Conservation (phyloP, 345 rosid species). For the Boechera divaricarpa region DNA sequence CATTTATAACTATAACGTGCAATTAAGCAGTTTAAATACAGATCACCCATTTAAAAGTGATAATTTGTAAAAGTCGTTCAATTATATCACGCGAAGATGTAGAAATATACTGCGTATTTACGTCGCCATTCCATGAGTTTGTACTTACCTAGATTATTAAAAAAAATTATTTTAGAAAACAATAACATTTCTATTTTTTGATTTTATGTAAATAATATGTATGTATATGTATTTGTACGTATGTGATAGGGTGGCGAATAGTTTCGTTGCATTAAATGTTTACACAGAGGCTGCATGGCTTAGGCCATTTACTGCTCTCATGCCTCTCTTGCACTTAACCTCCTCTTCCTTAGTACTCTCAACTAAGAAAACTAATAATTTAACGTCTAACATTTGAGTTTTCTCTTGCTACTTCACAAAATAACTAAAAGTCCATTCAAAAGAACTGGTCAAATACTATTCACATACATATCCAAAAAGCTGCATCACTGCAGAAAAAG, state of each 20-base stretch:
- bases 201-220: background rate
- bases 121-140: background rate
- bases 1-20: conserved; percentile 5
- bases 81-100: background rate
- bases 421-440: background rate
- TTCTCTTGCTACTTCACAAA: background rate
- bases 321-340: conserved; percentile 51
- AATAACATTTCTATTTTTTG: background rate
- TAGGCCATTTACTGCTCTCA: conserved; percentile 47
- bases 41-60: conserved; percentile 15
- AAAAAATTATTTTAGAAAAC: background rate
- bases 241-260: conserved; percentile 43
- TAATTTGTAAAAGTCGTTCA: conserved; percentile 7
- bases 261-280: conserved; percentile 37
- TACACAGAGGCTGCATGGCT: conserved; percentile 50
- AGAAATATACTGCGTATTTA: background rate
- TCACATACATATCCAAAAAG: background rate
- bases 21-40: conserved; percentile 13
- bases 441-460: background rate
- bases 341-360: conserved; percentile 36
- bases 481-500: background rate
- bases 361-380: conserved; percentile 23
- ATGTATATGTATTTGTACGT: conserved; percentile 7
- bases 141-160: background rate
- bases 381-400: conserved; percentile 38